Evolutionary conservation across 2,329 filamentous ascomycete species (phyloP), one percentile per base, ranked within the genome.

Genomic region (Fusarium sp.): DNA sequence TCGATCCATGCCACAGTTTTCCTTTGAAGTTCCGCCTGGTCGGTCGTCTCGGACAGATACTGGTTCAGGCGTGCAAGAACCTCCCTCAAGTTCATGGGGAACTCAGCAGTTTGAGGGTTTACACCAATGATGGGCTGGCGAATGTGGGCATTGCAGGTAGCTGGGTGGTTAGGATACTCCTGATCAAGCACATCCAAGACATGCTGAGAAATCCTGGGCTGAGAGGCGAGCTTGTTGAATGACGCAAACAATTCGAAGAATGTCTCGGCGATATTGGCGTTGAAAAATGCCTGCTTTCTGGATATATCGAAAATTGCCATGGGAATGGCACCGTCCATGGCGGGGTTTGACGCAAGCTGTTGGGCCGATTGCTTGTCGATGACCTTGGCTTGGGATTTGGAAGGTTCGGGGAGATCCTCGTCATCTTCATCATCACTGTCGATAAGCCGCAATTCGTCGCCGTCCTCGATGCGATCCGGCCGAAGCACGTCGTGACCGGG

Each of bases 301-400:
- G 93, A 90, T 20, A 93, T 89, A 75, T 97, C 93, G 76, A 97
- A 97, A 51, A 99, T 92, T 38, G 95, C 93, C 61, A 93, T 87
- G 2, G 96, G 94, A 71, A 99, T 97, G 14, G 93, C 96, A n/a
- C 96, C 96, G 65, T 91, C 92, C 68, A 97, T 85, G 9, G 93
- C 93, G 4, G 95, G 93, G 51, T 93, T 95, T 62, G 88, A 89
- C 75, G 91, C 84, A 68, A 97, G 82, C 58, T 83, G 82, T 70
- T 80, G 76, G 4, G 80, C 78, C 1, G 81, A 80, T 60, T 83
- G 79, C 61, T 84, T 80, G 69, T 83, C 79, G 53, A 86, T 82
- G 40, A 84, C 85, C 69, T 79, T 80, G 62, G 76, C 75, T 42
- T 81, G 77, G 31, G 74, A 76, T 27, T 78, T 79, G 59, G 81